A percentile compares a stretch with the other conserved stretches of the same genome.
Evolutionary conservation across 2,329 filamentous ascomycete genomes (phyloP).

Genomic region (Trichoderma semiorbis): DNA sequence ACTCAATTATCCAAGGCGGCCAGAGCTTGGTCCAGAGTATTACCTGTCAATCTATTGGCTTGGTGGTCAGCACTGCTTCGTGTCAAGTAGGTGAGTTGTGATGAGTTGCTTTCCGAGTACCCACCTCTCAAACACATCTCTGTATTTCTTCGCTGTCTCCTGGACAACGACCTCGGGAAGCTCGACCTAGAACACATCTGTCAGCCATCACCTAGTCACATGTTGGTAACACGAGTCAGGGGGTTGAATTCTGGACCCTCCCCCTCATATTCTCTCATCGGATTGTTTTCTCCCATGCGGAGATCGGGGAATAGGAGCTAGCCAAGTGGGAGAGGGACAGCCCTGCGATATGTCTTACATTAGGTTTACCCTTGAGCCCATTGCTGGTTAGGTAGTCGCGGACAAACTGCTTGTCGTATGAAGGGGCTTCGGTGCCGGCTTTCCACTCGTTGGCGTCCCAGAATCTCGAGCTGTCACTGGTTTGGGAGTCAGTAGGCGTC

Average conservation of each 20-base stretch:
- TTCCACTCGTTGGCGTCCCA: constrained; percentile 68
- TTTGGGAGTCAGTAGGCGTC: constrained; percentile 59
- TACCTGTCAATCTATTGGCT: constrained; percentile 16
- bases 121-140: constrained; percentile 58
- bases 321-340: not conserved
- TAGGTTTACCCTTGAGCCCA: constrained; percentile 55
- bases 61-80: constrained; percentile 1
- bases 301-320: not conserved
- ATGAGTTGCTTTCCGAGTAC: not conserved
- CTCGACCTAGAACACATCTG: not conserved
- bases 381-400: constrained; percentile 75
- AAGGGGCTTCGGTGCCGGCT: constrained; percentile 70
- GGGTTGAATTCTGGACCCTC: not conserved
- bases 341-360: constrained; percentile 30
- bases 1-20: constrained; percentile 17
- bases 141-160: constrained; percentile 69
- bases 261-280: not conserved
- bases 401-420: constrained; percentile 85
- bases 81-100: not conserved
- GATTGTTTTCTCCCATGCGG: not conserved
- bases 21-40: constrained; percentile 19
- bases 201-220: not conserved
- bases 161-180: constrained; percentile 63
- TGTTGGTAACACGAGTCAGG: not conserved
- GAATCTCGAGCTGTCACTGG: constrained; percentile 70